Percentiles rank a stretch among this genome's conserved stretches.
phyloP scores from a whole-genome alignment of 106 monocot genomes.

The Chionographis japonica region DNA sequence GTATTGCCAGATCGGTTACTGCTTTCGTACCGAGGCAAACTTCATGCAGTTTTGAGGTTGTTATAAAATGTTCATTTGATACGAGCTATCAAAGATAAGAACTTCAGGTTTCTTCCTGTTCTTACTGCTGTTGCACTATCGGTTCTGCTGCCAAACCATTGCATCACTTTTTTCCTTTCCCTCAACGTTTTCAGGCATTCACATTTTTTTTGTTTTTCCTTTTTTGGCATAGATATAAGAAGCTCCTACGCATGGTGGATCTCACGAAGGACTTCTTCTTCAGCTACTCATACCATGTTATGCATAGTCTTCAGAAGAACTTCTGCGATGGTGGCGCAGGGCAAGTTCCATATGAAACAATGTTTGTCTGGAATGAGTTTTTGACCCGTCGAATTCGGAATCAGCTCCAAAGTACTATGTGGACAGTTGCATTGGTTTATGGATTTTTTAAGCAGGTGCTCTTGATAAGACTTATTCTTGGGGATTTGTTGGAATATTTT shows the following conservation, averaged over 20 bases:
- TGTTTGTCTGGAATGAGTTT: constrained; percentile 99
- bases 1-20: constrained; percentile 23
- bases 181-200: constrained; percentile 3
- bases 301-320: constrained; percentile 93
- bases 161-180: neutral
- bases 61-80: constrained; percentile 17
- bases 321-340: constrained; percentile 43
- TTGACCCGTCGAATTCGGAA: constrained; percentile 73
- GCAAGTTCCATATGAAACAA: constrained; percentile 70
- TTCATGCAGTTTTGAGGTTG: constrained; percentile 27
- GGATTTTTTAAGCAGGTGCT: constrained; percentile 96
- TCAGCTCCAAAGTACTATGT: constrained; percentile 67
- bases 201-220: constrained; percentile 20
- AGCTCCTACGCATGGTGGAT: constrained; percentile 84
- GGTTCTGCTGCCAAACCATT: constrained; percentile 7
- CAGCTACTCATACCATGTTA: constrained; percentile 94
- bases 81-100: constrained; percentile 16
- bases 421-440: constrained; percentile 93
- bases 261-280: constrained; percentile 99
- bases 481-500: neutral
- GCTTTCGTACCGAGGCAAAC: constrained; percentile 13
- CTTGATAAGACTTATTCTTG: neutral
- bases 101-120: constrained; percentile 12
- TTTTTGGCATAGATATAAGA: constrained; percentile 76
- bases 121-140: constrained; percentile 1